Conservation (phyloP, 2,329 filamentous ascomycete species). For the Emergomyces pasteurianus region DNA sequence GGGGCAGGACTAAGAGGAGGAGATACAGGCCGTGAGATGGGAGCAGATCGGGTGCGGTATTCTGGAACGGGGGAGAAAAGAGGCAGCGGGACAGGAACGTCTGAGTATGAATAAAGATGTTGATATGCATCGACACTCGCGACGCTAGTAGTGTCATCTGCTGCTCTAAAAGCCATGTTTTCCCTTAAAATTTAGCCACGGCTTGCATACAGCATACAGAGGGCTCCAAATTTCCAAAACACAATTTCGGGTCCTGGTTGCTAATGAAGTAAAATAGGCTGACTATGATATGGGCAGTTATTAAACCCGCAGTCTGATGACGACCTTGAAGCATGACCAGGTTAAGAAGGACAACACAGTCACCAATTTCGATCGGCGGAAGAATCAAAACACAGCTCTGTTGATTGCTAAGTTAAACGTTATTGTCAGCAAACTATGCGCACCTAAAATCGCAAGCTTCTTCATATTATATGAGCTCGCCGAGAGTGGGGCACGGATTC, state of each 20-base stretch:
- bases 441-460: neutral
- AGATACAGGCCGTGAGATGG: constrained; percentile 2
- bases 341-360: neutral
- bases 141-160: neutral
- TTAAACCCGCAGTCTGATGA: neutral
- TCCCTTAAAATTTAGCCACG: neutral
- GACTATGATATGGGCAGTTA: no score
- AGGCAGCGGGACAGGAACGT: neutral
- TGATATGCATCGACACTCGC: neutral
- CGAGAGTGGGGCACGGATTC: neutral
- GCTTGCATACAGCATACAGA: neutral
- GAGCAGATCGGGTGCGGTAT: constrained; percentile 1
- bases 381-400: neutral
- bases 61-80: constrained; percentile 4
- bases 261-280: neutral
- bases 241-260: neutral
- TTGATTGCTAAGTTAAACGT: neutral
- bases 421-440: neutral
- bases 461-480: neutral
- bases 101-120: neutral
- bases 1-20: constrained; percentile 9
- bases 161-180: neutral
- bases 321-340: neutral
- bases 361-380: neutral
- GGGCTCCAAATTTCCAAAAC: no score